Percentiles rank a stretch among this genome's conserved stretches.
Conservation (phyloP, 352 stramenopile species). For the Globisporangium rhizosaccharum region DNA sequence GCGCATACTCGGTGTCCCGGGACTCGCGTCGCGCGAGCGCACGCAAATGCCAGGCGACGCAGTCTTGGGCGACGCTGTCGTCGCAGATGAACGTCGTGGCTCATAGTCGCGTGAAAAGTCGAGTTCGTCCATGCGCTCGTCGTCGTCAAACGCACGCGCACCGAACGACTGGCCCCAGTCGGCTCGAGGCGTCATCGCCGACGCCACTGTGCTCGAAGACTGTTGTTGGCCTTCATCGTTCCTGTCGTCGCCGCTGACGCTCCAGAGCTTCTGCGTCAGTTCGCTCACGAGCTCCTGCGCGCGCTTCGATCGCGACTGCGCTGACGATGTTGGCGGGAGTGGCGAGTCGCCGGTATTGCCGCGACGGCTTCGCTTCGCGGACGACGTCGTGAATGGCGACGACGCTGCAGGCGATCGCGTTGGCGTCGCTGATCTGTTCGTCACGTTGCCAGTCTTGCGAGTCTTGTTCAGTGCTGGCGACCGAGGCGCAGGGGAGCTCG, state of each 20-base stretch:
- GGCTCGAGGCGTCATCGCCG: not conserved
- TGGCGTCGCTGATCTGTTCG: not conserved
- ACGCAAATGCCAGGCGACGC: not conserved
- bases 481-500: not conserved
- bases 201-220: not conserved
- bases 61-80: not conserved
- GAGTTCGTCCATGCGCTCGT: not conserved
- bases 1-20: not conserved
- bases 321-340: not conserved
- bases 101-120: slow-evolving; percentile 7
- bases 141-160: not conserved
- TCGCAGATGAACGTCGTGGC: not conserved
- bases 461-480: no score
- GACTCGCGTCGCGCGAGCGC: slow-evolving; percentile 5
- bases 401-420: not conserved
- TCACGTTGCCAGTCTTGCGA: not conserved
- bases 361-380: not conserved
- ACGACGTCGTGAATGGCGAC: not conserved
- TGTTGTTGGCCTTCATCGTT: not conserved
- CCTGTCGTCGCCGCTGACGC: slow-evolving; percentile 1
- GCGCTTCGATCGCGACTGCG: not conserved
- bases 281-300: slow-evolving; percentile 2
- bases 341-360: not conserved
- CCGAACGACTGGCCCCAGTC: not conserved
- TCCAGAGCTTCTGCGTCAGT: slow-evolving; percentile 4